Evolutionary conservation across 257 asterid species (phyloP).

Genomic region (Solanum sitiens): DNA sequence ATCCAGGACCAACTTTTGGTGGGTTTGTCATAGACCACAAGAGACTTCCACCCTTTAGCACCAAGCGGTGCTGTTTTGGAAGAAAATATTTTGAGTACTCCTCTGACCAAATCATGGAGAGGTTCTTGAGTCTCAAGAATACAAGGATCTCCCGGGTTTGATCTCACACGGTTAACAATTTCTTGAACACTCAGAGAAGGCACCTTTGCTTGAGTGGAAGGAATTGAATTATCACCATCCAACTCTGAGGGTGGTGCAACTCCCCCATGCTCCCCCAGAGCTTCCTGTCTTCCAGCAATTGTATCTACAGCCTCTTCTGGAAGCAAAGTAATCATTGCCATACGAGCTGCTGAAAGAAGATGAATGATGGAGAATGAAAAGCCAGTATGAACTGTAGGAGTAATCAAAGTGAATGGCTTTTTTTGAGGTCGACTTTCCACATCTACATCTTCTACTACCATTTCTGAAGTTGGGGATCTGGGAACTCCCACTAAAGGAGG

Average conservation of each 20-base stretch:
- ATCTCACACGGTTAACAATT: constrained; percentile 72
- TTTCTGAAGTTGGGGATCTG: constrained; percentile 29
- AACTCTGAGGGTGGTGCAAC: constrained; percentile 25
- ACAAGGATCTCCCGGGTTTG: constrained; percentile 88
- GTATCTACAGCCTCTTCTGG: constrained; percentile 52
- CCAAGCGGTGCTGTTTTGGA: constrained; percentile 95
- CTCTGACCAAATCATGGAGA: constrained; percentile 92
- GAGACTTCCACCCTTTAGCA: constrained; percentile 99
- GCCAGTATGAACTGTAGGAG: constrained; percentile 81
- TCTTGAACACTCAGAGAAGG: constrained; percentile 76
- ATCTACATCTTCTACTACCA: constrained; percentile 48
- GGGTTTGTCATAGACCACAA: constrained; percentile 68
- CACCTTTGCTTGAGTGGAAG: constrained; percentile 37
- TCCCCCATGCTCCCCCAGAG: constrained; percentile 37
- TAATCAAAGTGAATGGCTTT: constrained; percentile 63
- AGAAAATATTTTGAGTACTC: constrained; percentile 80
- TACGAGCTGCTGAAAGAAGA: constrained; percentile 93
- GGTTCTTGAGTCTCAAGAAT: constrained; percentile 98
- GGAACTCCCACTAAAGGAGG: constrained; percentile 38
- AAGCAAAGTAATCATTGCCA: constrained; percentile 65
- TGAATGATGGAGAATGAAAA: constrained; percentile 91
- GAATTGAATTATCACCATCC: constrained; percentile 26
- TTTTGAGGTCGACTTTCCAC: constrained; percentile 57
- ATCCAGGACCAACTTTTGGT: constrained; percentile 90
- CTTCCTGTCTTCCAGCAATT: constrained; percentile 31